Base-by-base conservation (phyloP, 1,139 yeast genomes). In the Yamadazyma jaroonii region DNA sequence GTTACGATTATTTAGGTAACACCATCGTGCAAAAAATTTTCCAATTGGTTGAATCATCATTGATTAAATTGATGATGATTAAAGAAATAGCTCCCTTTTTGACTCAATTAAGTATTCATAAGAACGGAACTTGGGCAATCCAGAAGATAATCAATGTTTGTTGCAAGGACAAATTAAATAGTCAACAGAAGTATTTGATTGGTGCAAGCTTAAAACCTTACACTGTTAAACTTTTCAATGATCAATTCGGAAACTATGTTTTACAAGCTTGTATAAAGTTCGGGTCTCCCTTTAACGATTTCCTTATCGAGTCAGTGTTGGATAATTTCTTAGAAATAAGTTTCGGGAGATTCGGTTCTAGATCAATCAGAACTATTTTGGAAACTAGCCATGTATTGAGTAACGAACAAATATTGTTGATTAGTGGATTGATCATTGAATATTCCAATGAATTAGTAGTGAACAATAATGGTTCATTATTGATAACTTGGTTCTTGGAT, bases 71-170 rank as follows among this genome's bases (percentile, higher is more conserved):
- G 49, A 76, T 84, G 61, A 84, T 94, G 89, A 75, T 92, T 36
- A 79, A 84, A 53, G 79, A 77, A 48, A 79, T 94, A 36, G 72
- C 85, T 3, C 95, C 94, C 14, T 86, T 74, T 53, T 70, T 94
- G 47, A 86, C 97, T 1, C 95, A 89, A 53, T 83, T 92, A 68
- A 94, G 97, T 52, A 84, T 88, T 40, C 99, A 92, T 64, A 92
- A 92, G 56, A 92, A 94, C 59, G 99, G 99, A 45, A 92, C 99
- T 3, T 92, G 98, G 98, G 97, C 97, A 2, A 95, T 96, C 23
- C 98, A 94, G 60, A 94, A 92, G 61, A 84, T 92, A 57, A 89
- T 94, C 51, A 85, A 82, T 47, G 82, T 86, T 42, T 59, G 71
- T 42, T 82, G 86, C 7, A 67, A 70, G 35, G 44, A 45, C 40